Conservation (phyloP, 352 stramenopile species). For the Phytophthora pluvialis region DNA sequence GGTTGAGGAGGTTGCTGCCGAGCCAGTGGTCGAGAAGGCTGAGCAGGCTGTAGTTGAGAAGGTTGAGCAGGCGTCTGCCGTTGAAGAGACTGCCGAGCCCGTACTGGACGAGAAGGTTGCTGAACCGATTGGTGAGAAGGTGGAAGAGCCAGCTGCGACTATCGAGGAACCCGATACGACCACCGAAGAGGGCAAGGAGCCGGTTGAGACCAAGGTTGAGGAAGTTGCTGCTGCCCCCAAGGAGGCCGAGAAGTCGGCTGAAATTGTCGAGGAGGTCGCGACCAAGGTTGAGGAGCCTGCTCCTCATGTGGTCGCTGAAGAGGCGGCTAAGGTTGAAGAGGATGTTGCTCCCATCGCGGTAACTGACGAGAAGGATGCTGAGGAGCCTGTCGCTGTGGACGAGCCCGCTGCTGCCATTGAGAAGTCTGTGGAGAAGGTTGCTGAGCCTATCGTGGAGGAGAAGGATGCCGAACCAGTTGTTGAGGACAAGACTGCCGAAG, state of each 20-base stretch:
- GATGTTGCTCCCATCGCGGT: neutral
- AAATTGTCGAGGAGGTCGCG: slow-evolving; percentile 4
- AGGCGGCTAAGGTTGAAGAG: neutral
- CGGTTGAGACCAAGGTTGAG: slow-evolving; percentile 2
- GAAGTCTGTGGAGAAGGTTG: neutral
- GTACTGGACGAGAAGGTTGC: slow-evolving; percentile 1
- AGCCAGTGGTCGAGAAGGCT: neutral
- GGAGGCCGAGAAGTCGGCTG: neutral
- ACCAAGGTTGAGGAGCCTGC: slow-evolving; percentile 9
- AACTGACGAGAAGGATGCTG: slow-evolving; percentile 1
- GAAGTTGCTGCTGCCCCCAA: neutral
- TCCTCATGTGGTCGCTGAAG: slow-evolving; percentile 1
- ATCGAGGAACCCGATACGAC: slow-evolving; percentile 13
- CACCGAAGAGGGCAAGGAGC: slow-evolving; percentile 12
- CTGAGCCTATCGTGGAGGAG: neutral
- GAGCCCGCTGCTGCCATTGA: neutral
- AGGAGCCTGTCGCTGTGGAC: neutral
- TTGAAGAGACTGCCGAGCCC: neutral
- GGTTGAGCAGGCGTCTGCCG: neutral
- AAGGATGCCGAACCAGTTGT: neutral
- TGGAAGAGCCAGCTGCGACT: slow-evolving; percentile 14
- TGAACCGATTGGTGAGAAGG: slow-evolving; percentile 11
- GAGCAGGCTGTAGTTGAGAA: slow-evolving; percentile 2
- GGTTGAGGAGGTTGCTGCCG: neutral
- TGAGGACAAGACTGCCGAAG: neutral